Evolutionary conservation across 208 protist genomes (phyloP).

Genomic region (Wallacemonas sp.): DNA sequence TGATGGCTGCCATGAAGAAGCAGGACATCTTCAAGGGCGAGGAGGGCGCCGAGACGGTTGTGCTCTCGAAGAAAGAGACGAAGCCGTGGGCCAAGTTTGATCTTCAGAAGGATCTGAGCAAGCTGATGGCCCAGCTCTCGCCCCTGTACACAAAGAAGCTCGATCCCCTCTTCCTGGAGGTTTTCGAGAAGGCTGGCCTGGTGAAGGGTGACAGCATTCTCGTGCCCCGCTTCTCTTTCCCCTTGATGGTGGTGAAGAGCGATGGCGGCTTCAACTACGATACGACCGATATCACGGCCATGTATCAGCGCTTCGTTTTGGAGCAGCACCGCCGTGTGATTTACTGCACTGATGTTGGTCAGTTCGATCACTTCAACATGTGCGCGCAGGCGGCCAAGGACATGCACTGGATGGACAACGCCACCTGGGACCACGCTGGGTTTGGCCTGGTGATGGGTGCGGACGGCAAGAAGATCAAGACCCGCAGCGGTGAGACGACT

Average conservation of each 20-base stretch:
- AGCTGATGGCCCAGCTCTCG: constrained; percentile 72
- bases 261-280: constrained; percentile 96
- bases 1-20: constrained; percentile 80
- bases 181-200: constrained; percentile 69
- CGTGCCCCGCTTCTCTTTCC: constrained; percentile 91
- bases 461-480: constrained; percentile 97
- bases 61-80: constrained; percentile 86
- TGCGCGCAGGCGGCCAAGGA: constrained; percentile 86
- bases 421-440: constrained; percentile 91
- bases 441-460: constrained; percentile 93
- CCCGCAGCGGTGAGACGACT: constrained; percentile 94
- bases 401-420: constrained; percentile 85
- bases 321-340: constrained; percentile 90
- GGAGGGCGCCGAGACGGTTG: constrained; percentile 72
- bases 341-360: constrained; percentile 96
- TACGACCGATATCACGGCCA: constrained; percentile 92
- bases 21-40: constrained; percentile 66
- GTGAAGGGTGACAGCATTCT: constrained; percentile 50
- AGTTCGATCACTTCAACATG: constrained; percentile 95
- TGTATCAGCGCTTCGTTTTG: constrained; percentile 91
- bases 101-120: constrained; percentile 78
- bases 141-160: constrained; percentile 75
- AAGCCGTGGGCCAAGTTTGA: constrained; percentile 89
- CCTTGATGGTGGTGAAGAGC: constrained; percentile 95
- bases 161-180: constrained; percentile 73